These are phyloP conservation scores for Fusarium dlaminii DNA, from an alignment of 2,329 filamentous ascomycete species.

Conservation along the genomic window DNA sequence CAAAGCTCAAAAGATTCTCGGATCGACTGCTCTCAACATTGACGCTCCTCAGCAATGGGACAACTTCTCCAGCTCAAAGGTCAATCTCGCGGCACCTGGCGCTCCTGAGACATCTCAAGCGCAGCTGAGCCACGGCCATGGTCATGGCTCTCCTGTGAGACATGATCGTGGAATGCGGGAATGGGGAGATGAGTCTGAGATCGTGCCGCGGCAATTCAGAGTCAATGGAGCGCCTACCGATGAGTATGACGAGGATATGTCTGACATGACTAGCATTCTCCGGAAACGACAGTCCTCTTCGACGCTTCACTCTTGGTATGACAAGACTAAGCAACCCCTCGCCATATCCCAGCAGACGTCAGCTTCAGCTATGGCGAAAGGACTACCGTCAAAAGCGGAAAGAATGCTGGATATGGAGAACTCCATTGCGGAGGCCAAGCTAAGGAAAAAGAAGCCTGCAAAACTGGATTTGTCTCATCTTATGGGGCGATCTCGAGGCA, in stretches of 20 bases:
- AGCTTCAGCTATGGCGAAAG: conserved; percentile 66
- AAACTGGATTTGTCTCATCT: conserved; percentile 61
- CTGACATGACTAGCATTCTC: conserved; percentile 55
- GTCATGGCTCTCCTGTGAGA: conserved; percentile 15
- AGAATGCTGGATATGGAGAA: conserved; percentile 58
- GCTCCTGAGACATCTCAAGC: conserved; percentile 19
- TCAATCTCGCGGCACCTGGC: conserved; percentile 28
- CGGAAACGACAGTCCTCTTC: conserved; percentile 62
- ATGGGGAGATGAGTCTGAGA: conserved; percentile 43
- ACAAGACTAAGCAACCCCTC: conserved; percentile 64
- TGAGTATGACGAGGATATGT: conserved; percentile 44
- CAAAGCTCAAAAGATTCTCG: conserved; percentile 44
- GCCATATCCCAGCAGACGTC: conserved; percentile 69
- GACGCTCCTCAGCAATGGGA: conserved; percentile 33
- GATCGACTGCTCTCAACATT: conserved; percentile 39
- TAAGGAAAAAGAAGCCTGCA: conserved; percentile 55
- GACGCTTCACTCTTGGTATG: conserved; percentile 66
- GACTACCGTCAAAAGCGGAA: conserved; percentile 59
- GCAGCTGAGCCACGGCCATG: conserved; percentile 3
- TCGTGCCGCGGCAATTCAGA: conserved; percentile 39
- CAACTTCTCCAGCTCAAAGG: conserved; percentile 36
- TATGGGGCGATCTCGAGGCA: conserved; percentile 47
- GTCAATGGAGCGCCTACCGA: conserved; percentile 25
- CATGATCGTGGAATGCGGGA: conserved; percentile 28
- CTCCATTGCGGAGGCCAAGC: conserved; percentile 35